Percentiles rank a stretch among this genome's conserved stretches.
phyloP scores from a whole-genome alignment of 805 yeast genomes.

The Zygotorulaspora danielsina region DNA sequence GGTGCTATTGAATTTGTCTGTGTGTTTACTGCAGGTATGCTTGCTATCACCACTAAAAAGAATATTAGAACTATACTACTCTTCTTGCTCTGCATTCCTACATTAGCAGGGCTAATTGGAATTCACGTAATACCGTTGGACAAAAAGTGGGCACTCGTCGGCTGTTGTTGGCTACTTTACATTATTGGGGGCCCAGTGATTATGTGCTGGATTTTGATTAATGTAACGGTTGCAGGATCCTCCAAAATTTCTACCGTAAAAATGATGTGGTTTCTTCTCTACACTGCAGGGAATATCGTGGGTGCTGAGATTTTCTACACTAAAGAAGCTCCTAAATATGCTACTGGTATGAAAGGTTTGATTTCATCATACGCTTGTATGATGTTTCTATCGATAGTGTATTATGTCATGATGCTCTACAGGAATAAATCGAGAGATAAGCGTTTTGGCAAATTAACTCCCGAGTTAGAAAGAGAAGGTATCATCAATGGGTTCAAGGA shows the following conservation, averaged over 20 bases:
- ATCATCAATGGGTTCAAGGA: slow-evolving; percentile 22
- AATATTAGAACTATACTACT: slow-evolving; percentile 17
- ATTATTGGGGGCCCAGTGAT: slow-evolving; percentile 23
- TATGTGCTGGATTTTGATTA: slow-evolving; percentile 22
- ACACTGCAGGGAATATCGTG: slow-evolving; percentile 20
- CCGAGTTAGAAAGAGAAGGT: slow-evolving; percentile 19
- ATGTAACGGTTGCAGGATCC: slow-evolving; percentile 21
- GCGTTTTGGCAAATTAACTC: slow-evolving; percentile 14
- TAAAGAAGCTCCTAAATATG: slow-evolving; percentile 20
- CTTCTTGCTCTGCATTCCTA: slow-evolving; percentile 19
- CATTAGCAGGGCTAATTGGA: slow-evolving; percentile 20
- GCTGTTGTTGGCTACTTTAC: slow-evolving; percentile 22
- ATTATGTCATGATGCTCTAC: slow-evolving; percentile 17
- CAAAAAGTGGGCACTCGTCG: slow-evolving; percentile 23
- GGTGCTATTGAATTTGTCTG: slow-evolving; percentile 23
- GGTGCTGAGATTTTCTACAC: slow-evolving; percentile 21
- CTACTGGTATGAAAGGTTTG: slow-evolving; percentile 22
- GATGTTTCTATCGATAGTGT: slow-evolving; percentile 20
- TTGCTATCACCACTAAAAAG: slow-evolving; percentile 19
- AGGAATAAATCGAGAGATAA: slow-evolving; percentile 17
- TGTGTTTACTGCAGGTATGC: slow-evolving; percentile 20
- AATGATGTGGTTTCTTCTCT: slow-evolving; percentile 20
- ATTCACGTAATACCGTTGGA: slow-evolving; percentile 19
- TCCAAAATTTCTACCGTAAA: slow-evolving; percentile 19
- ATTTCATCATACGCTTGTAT: slow-evolving; percentile 19